A percentile compares a stretch with the other conserved stretches of the same genome.
Evolutionary conservation across 176 grass and related monocot genomes (phyloP).

Genomic region (Aegilops bicornis): DNA sequence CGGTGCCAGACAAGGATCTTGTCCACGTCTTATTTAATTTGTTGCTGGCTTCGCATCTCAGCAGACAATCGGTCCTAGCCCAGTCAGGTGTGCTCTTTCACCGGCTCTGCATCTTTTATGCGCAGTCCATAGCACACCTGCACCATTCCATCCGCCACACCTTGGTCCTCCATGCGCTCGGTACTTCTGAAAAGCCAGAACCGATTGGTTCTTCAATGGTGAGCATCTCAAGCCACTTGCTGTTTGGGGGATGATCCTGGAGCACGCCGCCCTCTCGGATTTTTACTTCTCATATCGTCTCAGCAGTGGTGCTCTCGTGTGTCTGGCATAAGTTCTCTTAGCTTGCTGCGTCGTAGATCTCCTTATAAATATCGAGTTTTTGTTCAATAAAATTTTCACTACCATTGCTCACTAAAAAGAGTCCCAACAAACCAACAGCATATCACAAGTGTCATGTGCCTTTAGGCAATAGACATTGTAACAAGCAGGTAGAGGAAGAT

Average conservation of each 20-base stretch:
- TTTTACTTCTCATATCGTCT: neutral
- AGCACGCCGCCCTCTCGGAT: neutral
- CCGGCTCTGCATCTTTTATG: neutral
- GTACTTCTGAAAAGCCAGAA: neutral
- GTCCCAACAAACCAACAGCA: neutral
- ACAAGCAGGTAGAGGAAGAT: neutral
- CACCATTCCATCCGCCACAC: neutral
- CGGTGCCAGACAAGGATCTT: neutral
- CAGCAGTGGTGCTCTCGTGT: neutral
- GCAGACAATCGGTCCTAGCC: neutral
- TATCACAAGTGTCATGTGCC: neutral
- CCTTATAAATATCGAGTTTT: neutral
- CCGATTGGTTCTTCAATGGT: neutral
- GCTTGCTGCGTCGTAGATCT: neutral
- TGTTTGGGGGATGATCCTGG: neutral
- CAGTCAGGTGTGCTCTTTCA: neutral
- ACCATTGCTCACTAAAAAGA: neutral
- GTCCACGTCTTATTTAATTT: neutral
- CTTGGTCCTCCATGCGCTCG: neutral
- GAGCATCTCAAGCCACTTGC: neutral
- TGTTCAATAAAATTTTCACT: neutral
- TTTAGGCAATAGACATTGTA: neutral
- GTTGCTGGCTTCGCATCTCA: neutral
- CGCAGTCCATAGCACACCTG: neutral
- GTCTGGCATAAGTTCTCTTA: slow-evolving; percentile 9